Base-by-base conservation (phyloP, 805 yeast species). In the Wickerhamomyces sydowiorum region DNA sequence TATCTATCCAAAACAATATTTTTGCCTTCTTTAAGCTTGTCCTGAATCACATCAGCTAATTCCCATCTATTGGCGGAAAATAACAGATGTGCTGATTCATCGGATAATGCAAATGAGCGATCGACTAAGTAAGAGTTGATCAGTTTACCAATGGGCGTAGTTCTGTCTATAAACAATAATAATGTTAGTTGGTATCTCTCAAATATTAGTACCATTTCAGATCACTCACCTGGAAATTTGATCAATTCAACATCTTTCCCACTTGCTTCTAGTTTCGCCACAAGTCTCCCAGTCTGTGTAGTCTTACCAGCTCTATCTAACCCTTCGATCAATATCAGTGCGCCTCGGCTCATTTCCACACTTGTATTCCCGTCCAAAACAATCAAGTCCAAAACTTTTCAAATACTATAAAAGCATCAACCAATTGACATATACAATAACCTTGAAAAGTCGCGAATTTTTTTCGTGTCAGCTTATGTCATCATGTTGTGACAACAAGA, bases 61-160 rank as follows among this genome's bases (percentile, higher is more conserved):
- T 93, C 99, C 99, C 99, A 93, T 48, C 99, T 67, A 55, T 93
- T 93, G 1, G 98, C 96, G 50, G 89, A 79, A 60, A 93, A 93
- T 27, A 93, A 65, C 20, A 93, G 67, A 62, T 93, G 99, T 5
- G 89, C 82, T 0, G 96, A 70, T 59, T 88, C 81, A 55, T 90
- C 96, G 15, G 80, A 75, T 17, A 89, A 59, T 7, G 62, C 47
- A 46, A 75, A 73, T 1, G 59, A 43, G 19, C 66, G 63, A 48
- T 79, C 72, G 0, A 76, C 72, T 22, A 93, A 68, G 58, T 89
- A 93, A 41, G 69, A 60, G 61, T 93, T 77, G 53, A 93, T 90
- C 50, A 89, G 64, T 44, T 72, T 56, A 2, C 99, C 99, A 33
- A 88, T 83, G 10, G 73, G 72, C 0, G 98, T 93, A 0, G 85